Evolutionary conservation across 345 rosid species (phyloP), one percentile per base, ranked within the genome.

Genomic region (Pistacia vera): DNA sequence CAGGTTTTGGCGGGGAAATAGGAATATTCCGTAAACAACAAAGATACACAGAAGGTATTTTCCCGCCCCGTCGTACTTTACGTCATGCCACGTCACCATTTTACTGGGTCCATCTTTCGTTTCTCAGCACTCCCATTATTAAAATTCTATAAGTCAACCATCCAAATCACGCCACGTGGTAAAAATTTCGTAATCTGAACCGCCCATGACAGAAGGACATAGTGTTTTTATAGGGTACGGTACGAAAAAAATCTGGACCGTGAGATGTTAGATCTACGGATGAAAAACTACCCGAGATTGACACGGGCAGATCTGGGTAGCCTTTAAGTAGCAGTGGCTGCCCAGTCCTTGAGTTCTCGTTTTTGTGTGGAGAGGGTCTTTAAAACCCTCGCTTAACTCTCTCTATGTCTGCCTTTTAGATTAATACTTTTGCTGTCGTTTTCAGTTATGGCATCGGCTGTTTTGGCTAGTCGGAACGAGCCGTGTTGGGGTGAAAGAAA

Each of bases 271-370:
- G 59, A 81, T 78, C 78, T 38, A 86, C 81, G 87, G 84, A 20
- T 55, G 36, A 14, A 49, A 46, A 30, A 22, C 76, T 66, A 76
- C 85, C 78, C 84, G 28, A 44, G 12, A 22, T 17, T 3, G 8
- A 5, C 18, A 17, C 81, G 85, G 86, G 83, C 85, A 83, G 85
- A 84, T 81, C 83, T 78, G 61, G 58, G 60, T 46, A 17, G 81
- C 84, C 84, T 84, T 86, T 86, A 86, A 84, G 80, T 77, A 38
- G 76, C 57, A 74, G 77, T 11, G 35, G 44, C 54, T 66, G 71
- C 74, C 25, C 30, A 13, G 48, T 6, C 55, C 0, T 33, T 60
- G 18, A 57, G 17, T 33, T 75, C 48, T 75, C 80, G 63, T n/a
- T 1, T 16, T 3, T 41, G 51, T 20, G 70, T 54, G 63, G 61